Conservation (phyloP, 345 rosid species). For the Anastatica hierochuntica region DNA sequence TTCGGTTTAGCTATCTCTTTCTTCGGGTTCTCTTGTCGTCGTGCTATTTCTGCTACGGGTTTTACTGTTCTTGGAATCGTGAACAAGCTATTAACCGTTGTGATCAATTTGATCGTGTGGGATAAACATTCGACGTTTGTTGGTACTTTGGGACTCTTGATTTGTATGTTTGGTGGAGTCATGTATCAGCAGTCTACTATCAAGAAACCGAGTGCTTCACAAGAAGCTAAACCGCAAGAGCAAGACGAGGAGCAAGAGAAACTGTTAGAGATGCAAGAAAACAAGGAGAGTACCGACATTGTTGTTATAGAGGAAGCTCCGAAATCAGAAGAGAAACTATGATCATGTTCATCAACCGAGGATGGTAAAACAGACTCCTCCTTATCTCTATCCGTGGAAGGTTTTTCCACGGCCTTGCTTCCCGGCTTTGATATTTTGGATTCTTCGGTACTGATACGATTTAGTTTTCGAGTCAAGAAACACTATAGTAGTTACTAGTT, state of each 20-base stretch:
- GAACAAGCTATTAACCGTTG: slow-evolving; percentile 82
- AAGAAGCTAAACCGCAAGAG: slow-evolving; percentile 32
- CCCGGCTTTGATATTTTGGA: too few species aligned
- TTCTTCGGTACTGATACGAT: too few species aligned
- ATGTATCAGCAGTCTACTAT: slow-evolving; percentile 83
- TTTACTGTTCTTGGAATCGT: slow-evolving; percentile 98
- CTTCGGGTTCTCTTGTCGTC: slow-evolving; percentile 92
- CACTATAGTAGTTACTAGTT: slow-evolving; percentile 5
- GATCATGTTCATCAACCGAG: not conserved
- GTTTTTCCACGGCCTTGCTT: too few species aligned
- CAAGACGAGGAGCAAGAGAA: slow-evolving; percentile 61
- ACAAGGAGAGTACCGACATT: slow-evolving; percentile 14
- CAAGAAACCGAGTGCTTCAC: slow-evolving; percentile 49
- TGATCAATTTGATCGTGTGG: slow-evolving; percentile 79
- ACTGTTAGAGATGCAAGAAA: slow-evolving; percentile 64
- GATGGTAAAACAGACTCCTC: too few species aligned
- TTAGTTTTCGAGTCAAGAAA: not conserved
- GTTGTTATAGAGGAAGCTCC: slow-evolving; percentile 22
- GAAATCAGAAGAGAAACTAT: slow-evolving; percentile 22
- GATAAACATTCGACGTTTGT: slow-evolving; percentile 80
- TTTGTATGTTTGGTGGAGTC: slow-evolving; percentile 86
- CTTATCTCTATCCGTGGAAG: too few species aligned
- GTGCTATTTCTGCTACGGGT: slow-evolving; percentile 93
- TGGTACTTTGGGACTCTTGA: slow-evolving; percentile 79
- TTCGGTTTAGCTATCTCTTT: slow-evolving; percentile 91